Evolutionary conservation across 768 basidiomycete genomes (phyloP).

Genomic region (Infundibulicybe gibba): DNA sequence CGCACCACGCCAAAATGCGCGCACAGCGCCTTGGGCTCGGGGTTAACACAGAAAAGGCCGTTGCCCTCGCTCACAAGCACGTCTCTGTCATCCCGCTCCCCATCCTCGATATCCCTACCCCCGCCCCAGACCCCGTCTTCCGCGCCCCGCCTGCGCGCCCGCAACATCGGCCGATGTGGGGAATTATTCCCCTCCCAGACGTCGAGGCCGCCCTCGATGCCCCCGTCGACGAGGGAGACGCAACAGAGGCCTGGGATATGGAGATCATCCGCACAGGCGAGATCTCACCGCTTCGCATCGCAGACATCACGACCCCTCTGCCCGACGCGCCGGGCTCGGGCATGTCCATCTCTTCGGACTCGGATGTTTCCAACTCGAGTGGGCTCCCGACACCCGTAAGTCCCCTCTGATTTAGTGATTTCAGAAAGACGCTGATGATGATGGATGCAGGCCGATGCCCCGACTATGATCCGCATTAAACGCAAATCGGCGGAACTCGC

Average conservation of each 20-base stretch:
- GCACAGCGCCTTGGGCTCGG: slow-evolving; percentile 40
- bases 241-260: slow-evolving; percentile 17
- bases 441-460: slow-evolving; percentile 6
- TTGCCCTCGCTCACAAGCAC: slow-evolving; percentile 29
- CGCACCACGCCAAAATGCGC: slow-evolving; percentile 44
- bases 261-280: slow-evolving; percentile 7
- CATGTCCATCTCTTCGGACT: slow-evolving; percentile 7
- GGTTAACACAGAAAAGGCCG: slow-evolving; percentile 39
- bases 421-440: neutral
- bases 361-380: slow-evolving; percentile 9
- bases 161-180: slow-evolving; percentile 6
- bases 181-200: slow-evolving; percentile 6
- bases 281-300: slow-evolving; percentile 2
- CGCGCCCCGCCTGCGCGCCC: slow-evolving; percentile 10
- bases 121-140: neutral
- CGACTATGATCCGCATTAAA: slow-evolving; percentile 27
- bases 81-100: slow-evolving; percentile 39
- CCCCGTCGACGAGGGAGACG: slow-evolving; percentile 19
- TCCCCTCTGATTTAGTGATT: slow-evolving; percentile 2
- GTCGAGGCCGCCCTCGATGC: slow-evolving; percentile 18
- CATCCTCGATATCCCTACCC: slow-evolving; percentile 25
- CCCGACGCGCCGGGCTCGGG: neutral
- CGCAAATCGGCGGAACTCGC: slow-evolving; percentile 29
- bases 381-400: slow-evolving; percentile 28
- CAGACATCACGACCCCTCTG: neutral